These are phyloP conservation scores for Talaromyces sp. DNA, from an alignment of 2,329 filamentous ascomycete genomes.

Conservation along the genomic window DNA sequence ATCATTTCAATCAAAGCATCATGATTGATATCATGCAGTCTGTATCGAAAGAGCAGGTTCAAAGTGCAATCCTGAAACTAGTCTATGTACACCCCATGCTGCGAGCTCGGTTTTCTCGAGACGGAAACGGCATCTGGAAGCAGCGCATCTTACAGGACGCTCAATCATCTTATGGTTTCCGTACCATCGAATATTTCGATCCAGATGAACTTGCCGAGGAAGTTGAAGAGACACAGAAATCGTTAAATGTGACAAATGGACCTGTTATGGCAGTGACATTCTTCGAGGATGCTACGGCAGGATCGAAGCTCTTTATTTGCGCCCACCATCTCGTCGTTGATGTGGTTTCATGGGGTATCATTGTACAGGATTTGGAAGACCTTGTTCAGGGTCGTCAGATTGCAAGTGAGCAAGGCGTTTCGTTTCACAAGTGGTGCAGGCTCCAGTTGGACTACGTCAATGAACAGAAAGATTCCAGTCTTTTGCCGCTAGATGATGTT, in stretches of 20 bases:
- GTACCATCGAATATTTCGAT: constrained; percentile 9
- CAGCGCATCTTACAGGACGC: constrained; percentile 18
- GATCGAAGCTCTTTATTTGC: constrained; percentile 21
- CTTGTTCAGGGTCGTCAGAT: constrained; percentile 1
- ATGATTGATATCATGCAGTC: constrained; percentile 14
- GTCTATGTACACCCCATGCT: constrained; percentile 26
- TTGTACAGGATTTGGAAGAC: constrained; percentile 27
- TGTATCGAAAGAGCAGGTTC: constrained; percentile 10
- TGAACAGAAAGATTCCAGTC: not conserved
- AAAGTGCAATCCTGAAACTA: constrained; percentile 20
- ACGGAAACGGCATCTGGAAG: constrained; percentile 23
- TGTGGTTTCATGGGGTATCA: constrained; percentile 28
- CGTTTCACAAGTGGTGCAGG: constrained; percentile 22
- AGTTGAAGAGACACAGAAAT: constrained; percentile 18
- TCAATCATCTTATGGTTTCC: constrained; percentile 15
- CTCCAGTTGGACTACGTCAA: constrained; percentile 20
- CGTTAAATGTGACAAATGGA: constrained; percentile 16
- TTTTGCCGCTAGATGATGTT: constrained; percentile 19
- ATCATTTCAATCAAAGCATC: constrained; percentile 28
- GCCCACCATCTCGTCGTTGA: constrained; percentile 28
- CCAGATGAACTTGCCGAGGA: constrained; percentile 12
- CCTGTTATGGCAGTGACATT: constrained; percentile 15
- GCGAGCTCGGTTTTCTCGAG: constrained; percentile 25
- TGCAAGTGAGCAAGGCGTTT: constrained; percentile 9
- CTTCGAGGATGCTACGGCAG: constrained; percentile 1